phyloP scores from a whole-genome alignment of 495 filamentous ascomycete genomes.

The Xanthoparmelia taractica region DNA sequence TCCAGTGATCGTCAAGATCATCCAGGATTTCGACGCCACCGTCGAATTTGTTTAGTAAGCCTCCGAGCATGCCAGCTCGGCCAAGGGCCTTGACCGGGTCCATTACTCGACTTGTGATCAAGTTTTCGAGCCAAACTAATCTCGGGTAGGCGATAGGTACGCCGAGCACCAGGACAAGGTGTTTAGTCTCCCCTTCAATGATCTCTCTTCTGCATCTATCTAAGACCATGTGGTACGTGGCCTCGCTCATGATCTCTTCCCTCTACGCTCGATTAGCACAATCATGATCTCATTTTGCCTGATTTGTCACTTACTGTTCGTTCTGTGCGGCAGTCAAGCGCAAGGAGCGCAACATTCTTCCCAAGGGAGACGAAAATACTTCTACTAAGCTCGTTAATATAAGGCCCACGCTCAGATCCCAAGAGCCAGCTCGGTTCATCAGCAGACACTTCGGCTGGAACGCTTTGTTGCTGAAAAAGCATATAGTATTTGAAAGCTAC shows the following conservation, averaged over 20 bases:
- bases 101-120: constrained; percentile 74
- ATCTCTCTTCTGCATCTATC: constrained; percentile 77
- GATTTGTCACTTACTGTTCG: constrained; percentile 47
- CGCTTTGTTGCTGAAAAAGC: constrained; percentile 93
- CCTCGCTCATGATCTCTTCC: constrained; percentile 69
- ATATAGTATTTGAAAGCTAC: constrained; percentile 98
- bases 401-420: constrained; percentile 72
- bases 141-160: constrained; percentile 91
- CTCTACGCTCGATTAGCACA: constrained; percentile 39
- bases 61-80: constrained; percentile 70
- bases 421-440: constrained; percentile 90
- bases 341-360: constrained; percentile 68
- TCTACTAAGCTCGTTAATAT: constrained; percentile 78
- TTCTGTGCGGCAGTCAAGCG: constrained; percentile 86
- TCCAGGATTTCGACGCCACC: constrained; percentile 90
- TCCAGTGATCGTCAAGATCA: constrained; percentile 94
- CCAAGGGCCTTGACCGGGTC: constrained; percentile 83
- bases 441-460: constrained; percentile 65
- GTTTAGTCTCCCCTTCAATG: constrained; percentile 71
- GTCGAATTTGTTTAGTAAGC: constrained; percentile 80
- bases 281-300: too few relatives aligned
- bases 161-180: constrained; percentile 77
- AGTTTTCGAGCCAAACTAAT: constrained; percentile 64
- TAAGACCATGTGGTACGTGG: constrained; percentile 77
- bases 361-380: constrained; percentile 83